Base-by-base conservation (phyloP, 331 rosid species). In the Pyrus hybrid region DNA sequence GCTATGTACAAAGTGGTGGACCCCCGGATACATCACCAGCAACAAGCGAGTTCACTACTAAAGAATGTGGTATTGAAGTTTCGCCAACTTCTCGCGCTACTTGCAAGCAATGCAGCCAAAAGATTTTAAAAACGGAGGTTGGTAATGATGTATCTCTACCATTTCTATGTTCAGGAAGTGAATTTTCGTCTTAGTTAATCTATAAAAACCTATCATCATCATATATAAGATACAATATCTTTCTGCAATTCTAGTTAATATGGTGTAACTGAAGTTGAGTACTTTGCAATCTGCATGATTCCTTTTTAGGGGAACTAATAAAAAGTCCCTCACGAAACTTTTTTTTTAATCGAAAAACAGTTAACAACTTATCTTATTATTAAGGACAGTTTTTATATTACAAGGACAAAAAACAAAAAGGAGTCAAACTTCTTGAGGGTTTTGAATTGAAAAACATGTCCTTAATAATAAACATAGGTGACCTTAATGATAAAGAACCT, bases 41-140 rank as follows among this genome's bases (percentile, higher is more conserved):
- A 35, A 67, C 29, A 57, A n/a, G 77, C 62, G 45, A 74, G 61
- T 65, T 5, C 79, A 80, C 81, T 49, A 49, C 57, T 76, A 64
- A 76, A 25, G 90, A 85, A 47, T 72, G 47, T 77, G 82, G 85
- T 60, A 89, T 94, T 75, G 97, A 92, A 81, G 92, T 85, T 79
- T 90, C 99, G 3, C 84, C 84, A 77, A 82, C 84, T 83, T 89
- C 99, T 69, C 97, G 97, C 26, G 97, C 99, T 37, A 74, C 90
- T 72, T 94, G 99, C 83, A 92, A 62, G 84, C 71, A 16, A 51
- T 94, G 99, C 81, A 77, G 84, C 72, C 77, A 87, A 78, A 94
- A 89, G 80, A 92, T 94, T 72, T 83, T 80, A 28, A 94, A 92
- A 80, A 90, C 93, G 66, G 91, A 94, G 97, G 99, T 94, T 76